Evolutionary conservation across 164 flowering plant genomes (phyloP).

Genomic region (Brasenia schreberi): DNA sequence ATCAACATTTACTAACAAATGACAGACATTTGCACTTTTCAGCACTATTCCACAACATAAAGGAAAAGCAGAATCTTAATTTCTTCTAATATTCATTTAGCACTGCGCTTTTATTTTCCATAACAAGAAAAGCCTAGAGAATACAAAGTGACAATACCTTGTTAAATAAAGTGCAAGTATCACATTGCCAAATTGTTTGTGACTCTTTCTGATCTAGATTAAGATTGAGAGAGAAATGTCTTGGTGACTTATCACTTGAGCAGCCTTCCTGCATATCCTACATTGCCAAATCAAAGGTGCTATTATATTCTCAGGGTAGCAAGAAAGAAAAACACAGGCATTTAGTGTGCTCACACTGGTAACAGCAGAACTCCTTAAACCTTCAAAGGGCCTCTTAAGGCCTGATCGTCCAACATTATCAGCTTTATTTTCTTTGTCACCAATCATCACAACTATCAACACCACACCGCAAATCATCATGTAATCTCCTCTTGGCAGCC

Average conservation of each 20-base stretch:
- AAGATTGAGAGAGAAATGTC: conserved; percentile 4
- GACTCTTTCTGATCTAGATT: conserved; percentile 9
- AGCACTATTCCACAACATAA: too few relatives aligned
- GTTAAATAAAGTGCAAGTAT: conserved; percentile 66
- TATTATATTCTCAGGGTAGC: neutral
- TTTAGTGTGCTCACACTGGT: conserved; percentile 6
- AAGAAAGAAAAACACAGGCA: conserved; percentile 4
- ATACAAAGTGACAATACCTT: conserved; percentile 21
- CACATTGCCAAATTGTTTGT: conserved; percentile 55
- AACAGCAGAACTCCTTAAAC: conserved; percentile 13
- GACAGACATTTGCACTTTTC: too few relatives aligned
- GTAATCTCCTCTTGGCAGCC: conserved; percentile 96
- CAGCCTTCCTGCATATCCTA: conserved; percentile 5
- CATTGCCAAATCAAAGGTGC: neutral
- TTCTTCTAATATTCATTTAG: too few relatives aligned
- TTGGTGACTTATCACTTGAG: conserved; percentile 14
- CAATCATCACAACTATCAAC: conserved; percentile 29
- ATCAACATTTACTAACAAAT: too few relatives aligned
- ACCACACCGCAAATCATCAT: conserved; percentile 94
- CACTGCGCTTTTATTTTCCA: too few relatives aligned
- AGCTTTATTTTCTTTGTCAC: conserved; percentile 24
- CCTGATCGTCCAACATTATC: conserved; percentile 7
- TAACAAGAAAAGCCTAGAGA: too few relatives aligned
- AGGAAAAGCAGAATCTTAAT: too few relatives aligned
- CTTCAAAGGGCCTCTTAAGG: conserved; percentile 15